Percentiles rank a stretch among this genome's conserved stretches.
Conservation (phyloP, 2,329 filamentous ascomycete species). For the Phialemonium atrogriseum region DNA sequence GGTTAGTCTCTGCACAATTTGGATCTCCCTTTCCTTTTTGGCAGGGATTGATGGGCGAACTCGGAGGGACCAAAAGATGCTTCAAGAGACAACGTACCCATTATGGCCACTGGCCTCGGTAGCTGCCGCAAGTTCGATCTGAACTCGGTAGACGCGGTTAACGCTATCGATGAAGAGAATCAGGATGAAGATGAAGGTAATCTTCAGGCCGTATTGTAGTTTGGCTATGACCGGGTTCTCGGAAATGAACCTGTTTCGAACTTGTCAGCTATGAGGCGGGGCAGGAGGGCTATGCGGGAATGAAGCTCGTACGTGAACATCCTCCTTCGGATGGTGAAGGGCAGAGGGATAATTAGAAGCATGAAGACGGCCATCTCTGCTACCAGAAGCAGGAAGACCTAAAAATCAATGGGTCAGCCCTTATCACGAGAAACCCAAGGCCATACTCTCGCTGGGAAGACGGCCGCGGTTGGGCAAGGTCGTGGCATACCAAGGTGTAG, state of each 20-base stretch:
- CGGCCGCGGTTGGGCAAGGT: neutral
- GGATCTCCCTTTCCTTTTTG: too few relatives aligned
- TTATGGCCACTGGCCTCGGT: constrained; percentile 46
- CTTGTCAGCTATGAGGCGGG: constrained; percentile 1
- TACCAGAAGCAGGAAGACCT: constrained; percentile 80
- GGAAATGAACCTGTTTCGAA: constrained; percentile 69
- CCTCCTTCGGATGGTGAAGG: constrained; percentile 76
- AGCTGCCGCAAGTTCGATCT: constrained; percentile 73
- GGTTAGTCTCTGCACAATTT: too few relatives aligned
- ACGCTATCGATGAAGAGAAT: constrained; percentile 98
- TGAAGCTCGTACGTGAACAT: constrained; percentile 68
- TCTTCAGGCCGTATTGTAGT: constrained; percentile 96
- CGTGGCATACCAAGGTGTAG: constrained; percentile 40
- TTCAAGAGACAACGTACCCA: constrained; percentile 43
- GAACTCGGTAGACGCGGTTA: constrained; percentile 90
- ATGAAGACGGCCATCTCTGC: constrained; percentile 77
- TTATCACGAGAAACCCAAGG: neutral
- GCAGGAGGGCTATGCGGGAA: neutral
- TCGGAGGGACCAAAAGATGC: neutral
- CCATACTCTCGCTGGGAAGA: neutral
- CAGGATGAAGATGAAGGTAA: constrained; percentile 97
- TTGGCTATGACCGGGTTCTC: constrained; percentile 80
- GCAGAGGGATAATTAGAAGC: constrained; percentile 76
- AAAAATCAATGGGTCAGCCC: constrained; percentile 15
- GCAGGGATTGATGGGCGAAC: neutral